A percentile compares a stretch with the other conserved stretches of the same genome.
Conservation (phyloP, 179 eudicot species). For the Drosera spatulata region DNA sequence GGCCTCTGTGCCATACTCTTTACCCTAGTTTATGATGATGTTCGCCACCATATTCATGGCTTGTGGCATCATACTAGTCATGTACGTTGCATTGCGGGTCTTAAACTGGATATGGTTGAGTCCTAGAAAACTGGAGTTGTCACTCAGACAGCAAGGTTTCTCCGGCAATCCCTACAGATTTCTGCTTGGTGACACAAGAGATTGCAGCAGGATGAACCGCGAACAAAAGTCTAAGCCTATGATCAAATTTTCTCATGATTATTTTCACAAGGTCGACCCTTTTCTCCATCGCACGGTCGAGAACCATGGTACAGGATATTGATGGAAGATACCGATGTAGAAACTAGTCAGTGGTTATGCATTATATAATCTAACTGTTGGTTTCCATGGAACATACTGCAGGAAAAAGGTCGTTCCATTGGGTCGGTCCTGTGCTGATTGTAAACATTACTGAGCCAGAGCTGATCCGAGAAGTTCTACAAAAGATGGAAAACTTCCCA, state of each 20-base stretch:
- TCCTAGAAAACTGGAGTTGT: constrained; percentile 35
- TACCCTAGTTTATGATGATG: no score
- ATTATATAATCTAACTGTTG: no score
- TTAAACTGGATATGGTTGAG: constrained; percentile 36
- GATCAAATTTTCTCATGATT: constrained; percentile 19
- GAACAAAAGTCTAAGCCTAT: constrained; percentile 28
- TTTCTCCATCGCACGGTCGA: constrained; percentile 13
- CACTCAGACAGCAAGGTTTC: constrained; percentile 41
- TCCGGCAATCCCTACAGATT: constrained; percentile 31
- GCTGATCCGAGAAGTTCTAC: constrained; percentile 19
- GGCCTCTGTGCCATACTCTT: no score
- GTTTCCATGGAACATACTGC: no score
- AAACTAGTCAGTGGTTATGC: no score
- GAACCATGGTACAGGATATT: constrained; percentile 26
- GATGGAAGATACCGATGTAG: no score
- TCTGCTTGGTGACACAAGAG: constrained; percentile 36
- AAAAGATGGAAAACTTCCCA: constrained; percentile 11
- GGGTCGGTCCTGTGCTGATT: constrained; percentile 26
- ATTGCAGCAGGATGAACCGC: constrained; percentile 12
- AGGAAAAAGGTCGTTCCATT: constrained; percentile 10
- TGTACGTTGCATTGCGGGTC: constrained; percentile 23
- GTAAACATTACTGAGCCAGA: constrained; percentile 25
- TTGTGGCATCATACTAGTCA: no score
- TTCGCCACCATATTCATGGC: no score
- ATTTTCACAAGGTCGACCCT: constrained; percentile 18